A percentile compares a stretch with the other conserved stretches of the same genome.
phyloP scores from a whole-genome alignment of 305 asterid genomes.

The Petunia hybrid region DNA sequence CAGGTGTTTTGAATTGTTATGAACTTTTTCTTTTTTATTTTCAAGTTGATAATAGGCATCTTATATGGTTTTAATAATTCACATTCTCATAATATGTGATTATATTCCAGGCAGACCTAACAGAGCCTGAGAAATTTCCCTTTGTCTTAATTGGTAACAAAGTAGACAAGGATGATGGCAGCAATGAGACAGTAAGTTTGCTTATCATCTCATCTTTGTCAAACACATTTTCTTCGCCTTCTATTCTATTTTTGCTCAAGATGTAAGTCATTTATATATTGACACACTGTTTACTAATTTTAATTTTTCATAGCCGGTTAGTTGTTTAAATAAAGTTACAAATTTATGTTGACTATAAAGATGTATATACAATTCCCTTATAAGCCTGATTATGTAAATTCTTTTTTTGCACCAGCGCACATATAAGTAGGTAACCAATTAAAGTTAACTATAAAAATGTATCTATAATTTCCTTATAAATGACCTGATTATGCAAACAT shows the following conservation, averaged over 20 bases:
- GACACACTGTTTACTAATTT: too few relatives aligned
- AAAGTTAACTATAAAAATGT: too few relatives aligned
- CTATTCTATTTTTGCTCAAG: not conserved
- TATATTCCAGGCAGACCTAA: conserved; percentile 59
- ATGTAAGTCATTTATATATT: not conserved
- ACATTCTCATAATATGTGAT: not conserved
- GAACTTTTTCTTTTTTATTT: not conserved
- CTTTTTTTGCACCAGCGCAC: too few relatives aligned
- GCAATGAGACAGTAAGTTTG: conserved; percentile 36
- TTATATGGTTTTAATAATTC: not conserved
- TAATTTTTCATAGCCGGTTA: too few relatives aligned
- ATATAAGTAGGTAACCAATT: too few relatives aligned
- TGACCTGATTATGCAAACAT: too few relatives aligned
- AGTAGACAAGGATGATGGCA: conserved; percentile 69
- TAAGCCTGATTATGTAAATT: too few relatives aligned
- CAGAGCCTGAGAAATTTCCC: conserved; percentile 72
- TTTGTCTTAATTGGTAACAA: conserved; percentile 85
- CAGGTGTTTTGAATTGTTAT: conserved; percentile 49
- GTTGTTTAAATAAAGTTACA: too few relatives aligned
- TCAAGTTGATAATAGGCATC: not conserved
- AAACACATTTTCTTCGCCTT: not conserved
- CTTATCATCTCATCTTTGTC: not conserved
- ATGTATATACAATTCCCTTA: too few relatives aligned
- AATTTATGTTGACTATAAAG: too few relatives aligned
- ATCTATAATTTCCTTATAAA: too few relatives aligned